Evolutionary conservation across 192 early-diverging fungal species (phyloP).

Genomic region (Backusella circina): DNA sequence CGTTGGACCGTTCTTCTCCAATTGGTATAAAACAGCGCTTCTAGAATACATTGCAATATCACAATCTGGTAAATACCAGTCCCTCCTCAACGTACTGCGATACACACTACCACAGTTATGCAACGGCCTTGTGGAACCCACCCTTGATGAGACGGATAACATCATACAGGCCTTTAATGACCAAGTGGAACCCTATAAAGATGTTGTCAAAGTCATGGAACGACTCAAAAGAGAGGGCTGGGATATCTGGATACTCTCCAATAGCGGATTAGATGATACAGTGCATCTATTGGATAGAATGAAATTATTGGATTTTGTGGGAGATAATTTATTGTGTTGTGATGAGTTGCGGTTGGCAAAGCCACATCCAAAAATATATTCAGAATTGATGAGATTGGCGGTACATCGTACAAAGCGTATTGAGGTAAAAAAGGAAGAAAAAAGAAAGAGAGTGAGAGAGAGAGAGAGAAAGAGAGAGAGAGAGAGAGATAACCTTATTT

Average conservation of each 20-base stretch:
- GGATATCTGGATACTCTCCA: constrained; percentile 32
- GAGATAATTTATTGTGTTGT: constrained; percentile 24
- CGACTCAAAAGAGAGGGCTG: background rate
- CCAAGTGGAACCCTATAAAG: background rate
- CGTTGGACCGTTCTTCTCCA: background rate
- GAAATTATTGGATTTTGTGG: background rate
- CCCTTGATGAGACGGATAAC: background rate
- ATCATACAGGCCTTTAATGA: background rate
- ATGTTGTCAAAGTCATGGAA: background rate
- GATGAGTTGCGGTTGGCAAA: constrained; percentile 27
- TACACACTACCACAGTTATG: background rate
- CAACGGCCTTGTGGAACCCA: background rate
- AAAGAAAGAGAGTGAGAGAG: constrained; percentile 6
- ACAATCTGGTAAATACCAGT: background rate
- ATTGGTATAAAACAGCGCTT: background rate
- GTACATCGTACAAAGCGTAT: constrained; percentile 25
- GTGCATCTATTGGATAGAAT: background rate
- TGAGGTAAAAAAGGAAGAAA: constrained; percentile 18
- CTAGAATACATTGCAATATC: background rate
- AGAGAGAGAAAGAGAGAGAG: background rate
- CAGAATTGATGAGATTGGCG: constrained; percentile 20
- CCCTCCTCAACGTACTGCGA: background rate
- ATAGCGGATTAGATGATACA: constrained; percentile 4
- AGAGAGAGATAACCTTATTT: background rate
- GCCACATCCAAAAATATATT: constrained; percentile 34